Evolutionary conservation across 75 land plant genomes (phyloP), one percentile per base, ranked within the genome.

Genomic region (Pinus albicaulis): DNA sequence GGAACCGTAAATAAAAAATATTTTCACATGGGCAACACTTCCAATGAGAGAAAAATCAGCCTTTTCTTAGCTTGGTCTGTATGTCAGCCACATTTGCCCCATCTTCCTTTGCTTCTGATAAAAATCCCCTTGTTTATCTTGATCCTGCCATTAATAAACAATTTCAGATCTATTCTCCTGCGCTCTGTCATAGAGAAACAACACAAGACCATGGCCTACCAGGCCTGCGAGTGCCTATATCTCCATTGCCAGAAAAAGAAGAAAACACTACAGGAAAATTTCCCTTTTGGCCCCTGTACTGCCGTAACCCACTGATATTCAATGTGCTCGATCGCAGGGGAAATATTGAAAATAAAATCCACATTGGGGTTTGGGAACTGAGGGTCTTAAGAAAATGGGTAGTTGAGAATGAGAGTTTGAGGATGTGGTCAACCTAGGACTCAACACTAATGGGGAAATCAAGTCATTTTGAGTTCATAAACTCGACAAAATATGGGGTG

Each of bases 1-100:
- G 19, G 55, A 17, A 26, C 34, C 10, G 25, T 12, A 53, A 2
- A 24, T 74, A 20, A 1, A 22, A 5, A 36, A 26, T 17, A 31
- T 26, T 56, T 19, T 59, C 23, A 26, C 19, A 19, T 6, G 61
- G 41, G 2, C 41, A 75, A 3, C n/a, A n/a, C 26, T 59, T 26
- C 31, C 28, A 57, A 56, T 11, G 19, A 22, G 22, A 48, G 36
- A 14, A 55, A 53, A 23, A 55, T 20, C 55, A 68, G 52, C 52
- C 13, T 20, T 41, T 11, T n/a, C n/a, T 68, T 24, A 68, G 71
- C 48, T 8, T 36, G 48, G 52, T 68, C 23, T 38, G 23, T 1
- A 11, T 22, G 56, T 82, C 74, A 86, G 24, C 88, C 88, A 56
- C 84, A 86, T 86, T 82, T 82, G 57, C 84, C 88, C 88, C 84